These are phyloP conservation scores for Monilinia aucupariae DNA, from an alignment of 2,329 filamentous ascomycete genomes.

Conservation along the genomic window DNA sequence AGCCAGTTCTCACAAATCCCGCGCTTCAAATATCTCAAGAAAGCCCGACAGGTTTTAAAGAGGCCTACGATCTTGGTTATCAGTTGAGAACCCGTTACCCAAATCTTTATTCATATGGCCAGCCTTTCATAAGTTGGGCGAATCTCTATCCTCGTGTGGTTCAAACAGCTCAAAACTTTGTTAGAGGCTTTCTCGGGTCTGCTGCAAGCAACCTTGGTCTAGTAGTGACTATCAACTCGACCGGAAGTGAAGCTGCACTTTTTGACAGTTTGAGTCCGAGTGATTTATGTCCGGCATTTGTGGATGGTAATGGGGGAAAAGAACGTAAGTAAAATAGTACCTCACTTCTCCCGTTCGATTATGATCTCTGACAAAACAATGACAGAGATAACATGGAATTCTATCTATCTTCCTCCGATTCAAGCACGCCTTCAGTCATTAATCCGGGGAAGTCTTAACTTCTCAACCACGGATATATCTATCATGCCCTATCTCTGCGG, in stretches of 20 bases:
- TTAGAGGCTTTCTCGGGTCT: conserved; percentile 55
- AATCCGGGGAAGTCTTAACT: conserved; percentile 45
- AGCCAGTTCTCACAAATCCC: conserved; percentile 51
- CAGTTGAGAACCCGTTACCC: conserved; percentile 44
- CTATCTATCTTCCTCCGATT: conserved; percentile 11
- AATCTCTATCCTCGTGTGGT: conserved; percentile 61
- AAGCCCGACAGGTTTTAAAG: conserved; percentile 58
- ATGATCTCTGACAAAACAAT: background rate
- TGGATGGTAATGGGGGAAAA: conserved; percentile 47
- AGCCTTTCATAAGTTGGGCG: conserved; percentile 55
- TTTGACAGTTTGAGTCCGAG: conserved; percentile 60
- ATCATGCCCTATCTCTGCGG: conserved; percentile 65
- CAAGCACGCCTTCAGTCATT: background rate
- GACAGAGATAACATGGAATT: conserved; percentile 1
- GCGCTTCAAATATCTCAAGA: conserved; percentile 52
- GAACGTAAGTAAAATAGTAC: conserved; percentile 28
- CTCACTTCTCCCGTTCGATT: background rate
- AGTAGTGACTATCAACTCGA: conserved; percentile 54
- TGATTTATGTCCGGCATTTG: conserved; percentile 56
- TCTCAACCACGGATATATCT: conserved; percentile 48
- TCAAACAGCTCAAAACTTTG: conserved; percentile 57
- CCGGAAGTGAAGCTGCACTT: conserved; percentile 45
- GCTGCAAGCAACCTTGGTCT: conserved; percentile 49
- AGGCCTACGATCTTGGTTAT: conserved; percentile 52
- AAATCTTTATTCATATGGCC: conserved; percentile 42